Percentiles rank a stretch among this genome's conserved stretches.
phyloP scores from a whole-genome alignment of 2,329 filamentous ascomycete genomes.

The Annulohypoxylon truncatum region DNA sequence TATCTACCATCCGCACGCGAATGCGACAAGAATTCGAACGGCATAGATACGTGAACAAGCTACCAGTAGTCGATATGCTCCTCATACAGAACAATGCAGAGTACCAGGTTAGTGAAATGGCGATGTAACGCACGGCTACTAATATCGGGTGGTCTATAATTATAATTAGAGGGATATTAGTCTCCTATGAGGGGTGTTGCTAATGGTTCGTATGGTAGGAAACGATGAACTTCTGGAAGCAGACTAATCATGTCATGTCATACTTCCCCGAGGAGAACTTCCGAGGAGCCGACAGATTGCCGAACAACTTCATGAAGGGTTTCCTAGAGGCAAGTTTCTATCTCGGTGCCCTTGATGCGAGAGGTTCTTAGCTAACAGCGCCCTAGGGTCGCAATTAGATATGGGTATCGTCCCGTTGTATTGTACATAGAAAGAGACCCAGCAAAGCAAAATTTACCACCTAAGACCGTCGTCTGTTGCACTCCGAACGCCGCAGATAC shows the following conservation, averaged over 20 bases:
- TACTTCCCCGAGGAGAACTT: slow-evolving; percentile 91
- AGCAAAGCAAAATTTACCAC: slow-evolving; percentile 46
- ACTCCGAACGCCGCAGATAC: slow-evolving; percentile 50
- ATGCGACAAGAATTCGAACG: slow-evolving; percentile 97
- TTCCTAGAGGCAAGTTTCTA: slow-evolving; percentile 84
- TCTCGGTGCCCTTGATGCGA: slow-evolving; percentile 1
- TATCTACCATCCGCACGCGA: slow-evolving; percentile 89
- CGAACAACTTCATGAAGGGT: slow-evolving; percentile 89
- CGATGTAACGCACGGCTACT: neutral
- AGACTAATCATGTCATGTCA: slow-evolving; percentile 93
- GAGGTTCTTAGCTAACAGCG: slow-evolving; percentile 37
- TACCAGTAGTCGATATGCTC: slow-evolving; percentile 88
- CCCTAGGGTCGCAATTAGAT: slow-evolving; percentile 67
- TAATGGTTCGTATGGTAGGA: slow-evolving; percentile 67
- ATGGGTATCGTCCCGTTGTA: slow-evolving; percentile 48
- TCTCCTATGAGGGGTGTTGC: neutral
- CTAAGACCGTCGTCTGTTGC: slow-evolving; percentile 43
- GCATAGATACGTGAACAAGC: slow-evolving; percentile 91
- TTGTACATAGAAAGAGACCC: slow-evolving; percentile 54
- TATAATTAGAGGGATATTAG: neutral
- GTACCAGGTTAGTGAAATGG: slow-evolving; percentile 76
- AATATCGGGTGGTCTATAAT: neutral
- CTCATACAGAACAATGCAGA: slow-evolving; percentile 92
- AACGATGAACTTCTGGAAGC: slow-evolving; percentile 99
- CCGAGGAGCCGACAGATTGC: slow-evolving; percentile 81